Conservation (phyloP, 352 stramenopile genomes). For the Phytopythium chamaehyphon region DNA sequence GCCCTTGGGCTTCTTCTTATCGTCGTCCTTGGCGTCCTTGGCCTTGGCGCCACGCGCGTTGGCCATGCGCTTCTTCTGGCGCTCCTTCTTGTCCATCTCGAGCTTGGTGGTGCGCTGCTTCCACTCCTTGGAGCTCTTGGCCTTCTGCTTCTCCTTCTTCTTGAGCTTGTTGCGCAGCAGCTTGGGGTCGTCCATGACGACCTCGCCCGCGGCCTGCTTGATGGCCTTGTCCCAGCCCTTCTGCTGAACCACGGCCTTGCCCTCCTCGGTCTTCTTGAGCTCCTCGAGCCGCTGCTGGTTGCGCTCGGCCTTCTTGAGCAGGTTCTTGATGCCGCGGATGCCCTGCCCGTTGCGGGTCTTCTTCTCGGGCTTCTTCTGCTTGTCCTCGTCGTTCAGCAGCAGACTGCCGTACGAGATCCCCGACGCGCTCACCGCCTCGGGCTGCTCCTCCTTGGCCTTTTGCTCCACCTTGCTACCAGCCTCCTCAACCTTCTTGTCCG, state of each 20-base stretch:
- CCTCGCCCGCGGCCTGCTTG: constrained; percentile 61
- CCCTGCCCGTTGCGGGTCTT: constrained; percentile 75
- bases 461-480: constrained; percentile 32
- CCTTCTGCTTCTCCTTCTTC: constrained; percentile 80
- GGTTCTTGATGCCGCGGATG: constrained; percentile 67
- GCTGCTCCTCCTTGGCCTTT: constrained; percentile 12
- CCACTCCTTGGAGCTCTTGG: constrained; percentile 78
- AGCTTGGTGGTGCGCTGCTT: constrained; percentile 57
- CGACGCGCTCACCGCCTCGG: constrained; percentile 12
- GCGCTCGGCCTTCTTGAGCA: constrained; percentile 76
- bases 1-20: constrained; percentile 23
- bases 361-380: constrained; percentile 38
- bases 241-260: constrained; percentile 50
- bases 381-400: constrained; percentile 51
- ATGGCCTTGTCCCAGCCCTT: constrained; percentile 75
- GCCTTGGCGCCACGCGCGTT: constrained; percentile 18
- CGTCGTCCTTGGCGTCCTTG: constrained; percentile 9
- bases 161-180: constrained; percentile 76
- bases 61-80: constrained; percentile 56
- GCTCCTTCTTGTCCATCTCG: constrained; percentile 65
- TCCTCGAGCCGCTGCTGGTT: constrained; percentile 75
- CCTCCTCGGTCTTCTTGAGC: constrained; percentile 76
- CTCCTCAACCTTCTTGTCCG: constrained; percentile 18
- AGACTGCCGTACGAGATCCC: constrained; percentile 80
- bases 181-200: constrained; percentile 74